A percentile compares a stretch with the other conserved stretches of the same genome.
These are phyloP conservation scores for Stagonosporopsis vannaccii DNA, from an alignment of 2,329 filamentous ascomycete species.

Conservation along the genomic window DNA sequence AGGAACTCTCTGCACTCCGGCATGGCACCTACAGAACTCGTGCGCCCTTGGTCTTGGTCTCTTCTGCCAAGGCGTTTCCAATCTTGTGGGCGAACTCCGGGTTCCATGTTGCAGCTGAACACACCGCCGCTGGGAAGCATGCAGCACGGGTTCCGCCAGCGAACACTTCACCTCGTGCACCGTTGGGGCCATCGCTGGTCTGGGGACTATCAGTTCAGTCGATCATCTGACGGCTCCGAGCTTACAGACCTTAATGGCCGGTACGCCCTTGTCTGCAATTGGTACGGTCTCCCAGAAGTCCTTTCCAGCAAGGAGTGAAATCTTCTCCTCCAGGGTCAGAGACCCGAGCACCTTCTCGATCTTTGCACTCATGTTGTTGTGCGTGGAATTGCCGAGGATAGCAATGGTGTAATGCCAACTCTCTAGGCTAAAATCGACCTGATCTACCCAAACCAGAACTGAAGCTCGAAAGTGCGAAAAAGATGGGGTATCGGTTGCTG, in stretches of 20 bases:
- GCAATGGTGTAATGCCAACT: background rate
- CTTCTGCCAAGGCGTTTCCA: slow-evolving; percentile 71
- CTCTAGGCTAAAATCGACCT: background rate
- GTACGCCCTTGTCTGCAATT: slow-evolving; percentile 65
- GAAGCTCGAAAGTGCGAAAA: background rate
- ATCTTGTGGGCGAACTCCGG: slow-evolving; percentile 63
- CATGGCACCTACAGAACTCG: slow-evolving; percentile 63
- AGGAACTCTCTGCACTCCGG: background rate
- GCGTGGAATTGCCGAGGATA: background rate
- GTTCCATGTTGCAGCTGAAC: slow-evolving; percentile 75
- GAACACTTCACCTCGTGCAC: slow-evolving; percentile 68
- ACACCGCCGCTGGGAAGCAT: slow-evolving; percentile 78
- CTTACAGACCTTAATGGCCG: slow-evolving; percentile 58
- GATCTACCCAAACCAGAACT: background rate
- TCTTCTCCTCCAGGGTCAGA: slow-evolving; percentile 47
- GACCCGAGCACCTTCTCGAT: slow-evolving; percentile 41
- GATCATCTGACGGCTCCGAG: background rate
- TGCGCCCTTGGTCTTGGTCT: slow-evolving; percentile 75
- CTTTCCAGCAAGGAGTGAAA: slow-evolving; percentile 45
- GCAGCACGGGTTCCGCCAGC: slow-evolving; percentile 71
- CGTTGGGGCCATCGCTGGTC: slow-evolving; percentile 73
- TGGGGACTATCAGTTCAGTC: slow-evolving; percentile 41
- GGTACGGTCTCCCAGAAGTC: slow-evolving; percentile 75
- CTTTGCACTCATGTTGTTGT: slow-evolving; percentile 30
- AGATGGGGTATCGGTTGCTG: background rate